These are phyloP conservation scores for Penicillium riverlandense DNA, from an alignment of 495 filamentous ascomycete genomes.

Conservation along the genomic window DNA sequence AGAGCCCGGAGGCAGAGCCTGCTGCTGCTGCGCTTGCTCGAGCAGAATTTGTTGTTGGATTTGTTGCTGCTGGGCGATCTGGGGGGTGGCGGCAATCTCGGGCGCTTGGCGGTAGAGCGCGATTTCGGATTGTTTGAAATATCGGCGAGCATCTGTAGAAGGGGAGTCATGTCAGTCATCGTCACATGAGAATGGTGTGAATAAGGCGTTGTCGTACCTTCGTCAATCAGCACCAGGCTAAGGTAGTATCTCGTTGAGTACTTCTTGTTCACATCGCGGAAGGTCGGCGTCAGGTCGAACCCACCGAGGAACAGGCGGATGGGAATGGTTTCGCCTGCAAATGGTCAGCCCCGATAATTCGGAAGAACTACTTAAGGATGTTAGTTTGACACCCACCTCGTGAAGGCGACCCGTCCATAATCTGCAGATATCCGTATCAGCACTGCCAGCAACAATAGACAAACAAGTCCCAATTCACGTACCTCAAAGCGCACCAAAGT, in stretches of 20 bases:
- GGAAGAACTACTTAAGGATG: no score
- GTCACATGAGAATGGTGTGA: neutral
- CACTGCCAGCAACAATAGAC: neutral
- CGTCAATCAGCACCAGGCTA: constrained; percentile 92
- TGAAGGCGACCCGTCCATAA: constrained; percentile 98
- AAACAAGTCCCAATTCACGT: constrained; percentile 15
- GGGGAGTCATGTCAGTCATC: neutral
- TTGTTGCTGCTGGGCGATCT: constrained; percentile 39
- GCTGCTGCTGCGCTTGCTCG: constrained; percentile 28
- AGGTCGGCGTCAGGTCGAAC: constrained; percentile 96
- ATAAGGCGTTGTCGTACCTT: constrained; percentile 50
- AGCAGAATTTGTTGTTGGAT: constrained; percentile 37
- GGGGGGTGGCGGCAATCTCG: constrained; percentile 43
- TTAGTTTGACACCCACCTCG: constrained; percentile 48
- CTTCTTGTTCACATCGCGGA: constrained; percentile 99
- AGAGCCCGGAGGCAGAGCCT: constrained; percentile 32
- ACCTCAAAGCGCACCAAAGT: constrained; percentile 97
- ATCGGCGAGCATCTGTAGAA: constrained; percentile 76
- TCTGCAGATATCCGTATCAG: constrained; percentile 45
- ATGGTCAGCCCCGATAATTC: constrained; percentile 14
- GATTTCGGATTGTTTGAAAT: constrained; percentile 99
- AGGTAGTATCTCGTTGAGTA: constrained; percentile 98
- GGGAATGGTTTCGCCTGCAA: constrained; percentile 86
- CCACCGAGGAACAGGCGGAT: constrained; percentile 96
- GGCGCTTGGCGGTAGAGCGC: constrained; percentile 94